Base-by-base conservation (phyloP, 768 basidiomycete species). In the Boletus subcaerulescens region DNA sequence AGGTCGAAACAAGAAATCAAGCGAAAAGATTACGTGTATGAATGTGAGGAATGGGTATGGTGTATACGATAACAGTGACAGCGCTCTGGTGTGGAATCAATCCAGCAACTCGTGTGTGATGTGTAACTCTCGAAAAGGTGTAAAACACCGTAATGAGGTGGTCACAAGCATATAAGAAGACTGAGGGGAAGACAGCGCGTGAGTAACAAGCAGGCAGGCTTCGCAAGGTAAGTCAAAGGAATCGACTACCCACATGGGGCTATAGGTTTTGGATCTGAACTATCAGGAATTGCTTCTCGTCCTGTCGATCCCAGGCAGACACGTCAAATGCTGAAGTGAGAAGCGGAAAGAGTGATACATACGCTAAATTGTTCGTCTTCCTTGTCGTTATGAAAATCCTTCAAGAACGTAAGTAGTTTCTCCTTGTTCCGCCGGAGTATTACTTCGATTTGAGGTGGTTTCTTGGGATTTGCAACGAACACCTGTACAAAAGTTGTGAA, bases 401-500 rank as follows among this genome's bases (percentile, higher is more conserved):
- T 91, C 57, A 99, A 75, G 77, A 98, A 99, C 17, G 76, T 75
- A 48, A 98, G 74, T 13, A 99, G 76, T 67, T 96, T 97, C 18
- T 96, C 94, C 80, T 91, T 94, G 74, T 99, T 99, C 62, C 97
- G 74, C 56, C 90, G 78, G 13, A 99, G 79, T 56, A 99, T 99
- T 38, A 73, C 74, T 65, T 95, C 94, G 57, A 99, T 97, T 67
- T 95, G 90, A 39, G 91, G 86, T 6, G 97, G 96, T 69, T 99
- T 99, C 85, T 97, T 97, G 29, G 97, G 97, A 69, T 99, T 99
- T 36, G 97, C 97, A 39, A 99, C 97, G 65, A 99, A 99, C 14
- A 99, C 92, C 93, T 90, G 58, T 14, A 44, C 18, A 18, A 40
- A 40, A 24, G 41, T 32, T 9, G 45, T 50, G 13, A 3, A 15